phyloP scores from a whole-genome alignment of 2,329 filamentous ascomycete species.

The Annulohypoxylon truncatum region DNA sequence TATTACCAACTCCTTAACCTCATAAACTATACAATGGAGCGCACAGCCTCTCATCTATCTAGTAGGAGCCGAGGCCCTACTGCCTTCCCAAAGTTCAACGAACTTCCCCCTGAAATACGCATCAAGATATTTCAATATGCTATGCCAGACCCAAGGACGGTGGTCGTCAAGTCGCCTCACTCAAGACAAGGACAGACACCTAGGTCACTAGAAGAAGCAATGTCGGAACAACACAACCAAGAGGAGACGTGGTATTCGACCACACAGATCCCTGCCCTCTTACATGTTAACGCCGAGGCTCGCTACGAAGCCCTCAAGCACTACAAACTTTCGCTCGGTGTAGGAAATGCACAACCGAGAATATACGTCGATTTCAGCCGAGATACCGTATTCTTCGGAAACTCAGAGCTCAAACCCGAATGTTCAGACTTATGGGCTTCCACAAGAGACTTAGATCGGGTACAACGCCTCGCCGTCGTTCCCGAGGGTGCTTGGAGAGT shows the following conservation, averaged over 20 bases:
- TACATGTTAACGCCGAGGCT: constrained; percentile 51
- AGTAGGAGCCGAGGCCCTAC: constrained; percentile 26
- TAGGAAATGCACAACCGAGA: constrained; percentile 41
- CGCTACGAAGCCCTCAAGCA: constrained; percentile 50
- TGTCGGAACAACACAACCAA: constrained; percentile 30
- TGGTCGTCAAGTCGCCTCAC: constrained; percentile 47
- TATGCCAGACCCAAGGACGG: constrained; percentile 47
- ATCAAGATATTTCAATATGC: constrained; percentile 51
- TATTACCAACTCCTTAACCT: constrained; percentile 41
- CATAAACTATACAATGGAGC: constrained; percentile 44
- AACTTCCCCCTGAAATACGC: constrained; percentile 50
- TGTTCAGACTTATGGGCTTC: constrained; percentile 46
- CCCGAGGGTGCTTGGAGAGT: constrained; percentile 50
- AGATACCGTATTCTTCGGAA: constrained; percentile 50
- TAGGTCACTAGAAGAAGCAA: constrained; percentile 45
- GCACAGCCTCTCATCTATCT: constrained; percentile 27
- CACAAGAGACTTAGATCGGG: constrained; percentile 44
- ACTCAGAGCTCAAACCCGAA: constrained; percentile 45
- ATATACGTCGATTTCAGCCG: constrained; percentile 50
- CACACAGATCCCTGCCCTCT: constrained; percentile 48
- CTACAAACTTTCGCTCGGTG: constrained; percentile 47
- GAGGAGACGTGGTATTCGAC: constrained; percentile 48
- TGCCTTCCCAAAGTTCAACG: constrained; percentile 46
- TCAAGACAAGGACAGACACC: constrained; percentile 24
- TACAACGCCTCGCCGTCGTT: constrained; percentile 48